A percentile compares a stretch with the other conserved stretches of the same genome.
Conservation (phyloP, 2,329 filamentous ascomycete species). For the Phialocephala sp. region DNA sequence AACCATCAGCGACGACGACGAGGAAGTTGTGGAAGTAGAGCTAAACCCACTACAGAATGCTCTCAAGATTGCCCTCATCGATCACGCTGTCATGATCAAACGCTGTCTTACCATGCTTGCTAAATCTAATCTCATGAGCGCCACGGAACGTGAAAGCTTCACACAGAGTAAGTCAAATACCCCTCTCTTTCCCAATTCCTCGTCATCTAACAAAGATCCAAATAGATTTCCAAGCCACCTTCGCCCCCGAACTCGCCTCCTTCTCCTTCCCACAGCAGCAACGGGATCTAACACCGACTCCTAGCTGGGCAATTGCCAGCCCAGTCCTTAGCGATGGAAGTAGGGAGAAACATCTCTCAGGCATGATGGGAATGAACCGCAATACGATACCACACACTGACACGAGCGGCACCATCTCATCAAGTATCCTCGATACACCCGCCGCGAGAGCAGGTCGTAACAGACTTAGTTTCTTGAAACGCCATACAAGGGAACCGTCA, state of each 20-base stretch:
- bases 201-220: conserved; percentile 28
- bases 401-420: conserved; percentile 37
- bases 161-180: conserved; percentile 61
- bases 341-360: neutral
- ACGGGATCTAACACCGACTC: conserved; percentile 47
- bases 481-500: neutral
- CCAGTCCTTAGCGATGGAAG: conserved; percentile 25
- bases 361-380: conserved; percentile 21
- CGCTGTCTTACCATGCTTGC: conserved; percentile 75
- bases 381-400: conserved; percentile 21
- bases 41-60: conserved; percentile 72
- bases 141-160: conserved; percentile 59
- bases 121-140: conserved; percentile 60
- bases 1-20: conserved; percentile 32
- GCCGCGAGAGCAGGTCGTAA: conserved; percentile 22
- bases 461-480: conserved; percentile 33
- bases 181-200: conserved; percentile 31
- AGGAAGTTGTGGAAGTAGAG: conserved; percentile 52
- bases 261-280: conserved; percentile 60
- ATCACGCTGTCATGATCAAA: conserved; percentile 88
- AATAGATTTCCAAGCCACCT: conserved; percentile 65
- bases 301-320: conserved; percentile 42
- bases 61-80: conserved; percentile 82
- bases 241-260: conserved; percentile 68
- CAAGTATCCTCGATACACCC: conserved; percentile 35